A percentile compares a stretch with the other conserved stretches of the same genome.
phyloP scores from a whole-genome alignment of 83 land plant genomes.

The Diphasiastrum complanatum region DNA sequence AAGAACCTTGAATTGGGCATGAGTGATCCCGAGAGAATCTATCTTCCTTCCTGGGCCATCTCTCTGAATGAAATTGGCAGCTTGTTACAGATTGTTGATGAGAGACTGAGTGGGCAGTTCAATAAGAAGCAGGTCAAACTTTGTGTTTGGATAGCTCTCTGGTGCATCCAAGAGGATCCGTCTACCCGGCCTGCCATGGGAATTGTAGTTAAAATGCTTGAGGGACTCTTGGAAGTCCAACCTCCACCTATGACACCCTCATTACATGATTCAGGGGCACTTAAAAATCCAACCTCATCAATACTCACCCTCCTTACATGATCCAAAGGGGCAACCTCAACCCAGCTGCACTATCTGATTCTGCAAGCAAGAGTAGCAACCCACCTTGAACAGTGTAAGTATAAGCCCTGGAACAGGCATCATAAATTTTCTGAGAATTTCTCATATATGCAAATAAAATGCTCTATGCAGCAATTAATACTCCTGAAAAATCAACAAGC shows the following conservation, averaged over 20 bases:
- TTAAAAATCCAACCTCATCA: too few relatives aligned
- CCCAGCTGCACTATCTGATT: too few relatives aligned
- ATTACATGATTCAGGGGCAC: background rate
- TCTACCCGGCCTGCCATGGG: background rate
- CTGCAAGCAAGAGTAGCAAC: too few relatives aligned
- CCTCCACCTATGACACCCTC: background rate
- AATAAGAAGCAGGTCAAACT: background rate
- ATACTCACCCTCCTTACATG: too few relatives aligned
- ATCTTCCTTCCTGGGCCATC: slow-evolving; percentile 11
- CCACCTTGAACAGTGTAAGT: too few relatives aligned
- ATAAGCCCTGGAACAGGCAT: too few relatives aligned
- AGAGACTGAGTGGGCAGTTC: background rate
- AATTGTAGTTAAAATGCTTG: slow-evolving; percentile 9
- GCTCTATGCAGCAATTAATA: too few relatives aligned
- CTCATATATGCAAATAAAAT: too few relatives aligned
- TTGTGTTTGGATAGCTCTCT: background rate
- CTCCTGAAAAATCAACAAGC: too few relatives aligned
- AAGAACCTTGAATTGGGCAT: background rate
- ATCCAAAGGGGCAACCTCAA: too few relatives aligned
- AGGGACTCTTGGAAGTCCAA: background rate
- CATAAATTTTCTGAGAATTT: too few relatives aligned
- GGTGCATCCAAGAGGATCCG: slow-evolving; percentile 16
- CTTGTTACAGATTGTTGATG: background rate
- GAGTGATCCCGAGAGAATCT: background rate
- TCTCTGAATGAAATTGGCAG: background rate